Evolutionary conservation across 768 basidiomycete genomes (phyloP).

Genomic region (Trametes meyenii): DNA sequence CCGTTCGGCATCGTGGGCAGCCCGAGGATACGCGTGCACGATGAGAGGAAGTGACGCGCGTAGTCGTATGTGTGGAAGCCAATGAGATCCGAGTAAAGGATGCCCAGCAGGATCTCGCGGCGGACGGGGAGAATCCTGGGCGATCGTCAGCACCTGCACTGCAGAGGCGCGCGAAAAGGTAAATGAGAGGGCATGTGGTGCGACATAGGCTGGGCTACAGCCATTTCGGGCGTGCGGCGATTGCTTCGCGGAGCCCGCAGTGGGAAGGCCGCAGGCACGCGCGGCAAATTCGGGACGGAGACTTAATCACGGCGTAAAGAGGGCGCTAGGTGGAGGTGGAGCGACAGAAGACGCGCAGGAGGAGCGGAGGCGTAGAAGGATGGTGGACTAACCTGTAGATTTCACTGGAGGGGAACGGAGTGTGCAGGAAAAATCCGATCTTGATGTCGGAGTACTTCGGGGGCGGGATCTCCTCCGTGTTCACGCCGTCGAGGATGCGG

Average conservation of each 20-base stretch:
- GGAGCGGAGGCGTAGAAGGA: conserved; percentile 4
- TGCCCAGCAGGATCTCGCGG: conserved; percentile 94
- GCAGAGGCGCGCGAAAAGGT: background rate
- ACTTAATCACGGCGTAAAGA: conserved; percentile 13
- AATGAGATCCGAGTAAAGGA: conserved; percentile 94
- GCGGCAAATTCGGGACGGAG: conserved; percentile 15
- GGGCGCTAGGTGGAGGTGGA: conserved; percentile 8
- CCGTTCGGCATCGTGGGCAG: conserved; percentile 98
- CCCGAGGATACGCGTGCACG: conserved; percentile 94
- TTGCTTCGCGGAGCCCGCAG: conserved; percentile 10
- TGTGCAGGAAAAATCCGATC: conserved; percentile 98
- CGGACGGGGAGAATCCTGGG: conserved; percentile 93
- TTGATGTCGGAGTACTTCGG: conserved; percentile 68
- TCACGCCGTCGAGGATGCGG: conserved; percentile 73
- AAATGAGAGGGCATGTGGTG: background rate
- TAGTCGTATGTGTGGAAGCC: conserved; percentile 99
- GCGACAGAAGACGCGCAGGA: conserved; percentile 1
- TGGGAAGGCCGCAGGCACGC: conserved; percentile 8
- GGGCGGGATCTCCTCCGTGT: conserved; percentile 47
- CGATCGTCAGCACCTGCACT: conserved; percentile 3
- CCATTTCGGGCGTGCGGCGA: conserved; percentile 5
- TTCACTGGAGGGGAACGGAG: conserved; percentile 96
- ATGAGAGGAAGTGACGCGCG: conserved; percentile 98
- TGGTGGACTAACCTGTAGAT: conserved; percentile 79
- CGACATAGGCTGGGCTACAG: conserved; percentile 7